These are phyloP conservation scores for Gynochthodes officinalis DNA, from an alignment of 257 asterid species.

Conservation along the genomic window DNA sequence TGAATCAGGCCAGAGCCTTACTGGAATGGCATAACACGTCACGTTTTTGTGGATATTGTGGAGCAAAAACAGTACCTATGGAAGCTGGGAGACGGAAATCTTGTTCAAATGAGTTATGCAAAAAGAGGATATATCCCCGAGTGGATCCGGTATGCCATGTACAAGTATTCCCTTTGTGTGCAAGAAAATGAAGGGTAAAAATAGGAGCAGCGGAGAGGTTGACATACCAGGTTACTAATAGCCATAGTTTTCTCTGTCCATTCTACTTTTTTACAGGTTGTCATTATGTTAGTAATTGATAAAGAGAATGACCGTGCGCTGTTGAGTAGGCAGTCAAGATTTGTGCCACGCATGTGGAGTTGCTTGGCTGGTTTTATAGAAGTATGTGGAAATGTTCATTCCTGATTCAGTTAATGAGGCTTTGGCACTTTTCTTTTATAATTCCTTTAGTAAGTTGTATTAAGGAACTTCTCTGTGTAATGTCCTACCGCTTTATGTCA, in stretches of 20 bases:
- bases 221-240: slow-evolving; percentile 7
- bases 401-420: not conserved
- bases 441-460: not conserved
- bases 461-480: slow-evolving; percentile 1
- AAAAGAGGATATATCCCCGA: slow-evolving; percentile 83
- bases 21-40: slow-evolving; percentile 80
- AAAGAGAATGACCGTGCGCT: slow-evolving; percentile 81
- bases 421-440: not conserved
- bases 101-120: slow-evolving; percentile 78
- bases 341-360: slow-evolving; percentile 99
- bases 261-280: slow-evolving; percentile 54
- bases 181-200: not conserved
- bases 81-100: slow-evolving; percentile 92
- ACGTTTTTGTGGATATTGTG: slow-evolving; percentile 87
- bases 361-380: slow-evolving; percentile 97
- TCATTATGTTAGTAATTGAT: slow-evolving; percentile 91
- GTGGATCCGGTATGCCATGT: slow-evolving; percentile 80
- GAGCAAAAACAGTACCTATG: slow-evolving; percentile 50
- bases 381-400: slow-evolving; percentile 37
- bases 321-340: slow-evolving; percentile 86
- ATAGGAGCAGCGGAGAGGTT: not conserved
- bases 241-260: slow-evolving; percentile 12
- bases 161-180: slow-evolving; percentile 2
- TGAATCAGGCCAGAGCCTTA: slow-evolving; percentile 77
- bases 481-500: not conserved